Evolutionary conservation across 768 basidiomycete species (phyloP), one percentile per base, ranked within the genome.

Genomic region (Infundibulicybe gibba): DNA sequence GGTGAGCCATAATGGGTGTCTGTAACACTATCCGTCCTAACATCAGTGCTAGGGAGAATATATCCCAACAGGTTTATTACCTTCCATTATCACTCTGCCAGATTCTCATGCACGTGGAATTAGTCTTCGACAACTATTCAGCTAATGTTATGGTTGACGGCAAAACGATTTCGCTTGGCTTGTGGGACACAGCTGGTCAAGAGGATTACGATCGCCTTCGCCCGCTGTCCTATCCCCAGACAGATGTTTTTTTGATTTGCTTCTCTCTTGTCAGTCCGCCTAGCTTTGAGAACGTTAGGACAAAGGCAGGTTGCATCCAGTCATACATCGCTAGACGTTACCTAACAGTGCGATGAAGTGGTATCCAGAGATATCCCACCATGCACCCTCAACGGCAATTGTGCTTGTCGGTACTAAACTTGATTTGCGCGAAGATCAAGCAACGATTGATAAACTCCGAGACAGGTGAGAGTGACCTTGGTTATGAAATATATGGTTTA

Each of bases 171-270:
- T 97, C 93, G 50, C 83, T 98, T 47, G 95, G 95, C 42, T 76
- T 99, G 47, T 99, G 97, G 97, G 97, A 99, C 79, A 99, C 97
- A n/a, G 97, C 97, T 32, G 97, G 97, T 55, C 97, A 99, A 71
- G 97, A 99, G 69, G 95, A 99, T 74, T 99, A 95, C 64, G 93
- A 95, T 71, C 87, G 97, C 38, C 87, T 99, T 57, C 86, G 97
- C 57, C 97, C 97, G 43, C 80, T 99, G 58, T 95, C 92, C 53
- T 99, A 99, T 72, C 97, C 97, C 19, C 97, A 98, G 71, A 98
- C 97, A 37, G 95, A 99, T 66, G 94, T 99, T 49, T 99, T 99
- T 75, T 76, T 99, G 70, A 94, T 99, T 64, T 99, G 97, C 68
- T 99, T 99, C 75, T 95, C 93, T 41, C 81, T 99, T 51, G 95